Percentiles rank a stretch among this genome's conserved stretches.
Conservation (phyloP, 108 stramenopile genomes). For the Pseudonitzschia multiseries region DNA sequence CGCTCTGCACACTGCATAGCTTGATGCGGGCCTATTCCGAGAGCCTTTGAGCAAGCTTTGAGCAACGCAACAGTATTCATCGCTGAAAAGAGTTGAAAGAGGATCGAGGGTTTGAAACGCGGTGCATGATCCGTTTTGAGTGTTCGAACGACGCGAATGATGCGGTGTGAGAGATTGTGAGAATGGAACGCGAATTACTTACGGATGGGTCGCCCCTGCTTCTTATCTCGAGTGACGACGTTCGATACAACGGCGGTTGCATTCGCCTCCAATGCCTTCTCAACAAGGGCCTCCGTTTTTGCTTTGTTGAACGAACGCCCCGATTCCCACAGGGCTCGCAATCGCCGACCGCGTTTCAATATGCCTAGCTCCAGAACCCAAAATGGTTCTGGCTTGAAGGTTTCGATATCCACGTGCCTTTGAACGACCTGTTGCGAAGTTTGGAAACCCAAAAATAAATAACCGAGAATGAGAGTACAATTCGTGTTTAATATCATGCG, state of each 20-base stretch:
- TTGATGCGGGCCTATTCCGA: conserved; percentile 83
- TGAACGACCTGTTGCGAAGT: conserved; percentile 48
- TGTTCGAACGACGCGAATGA: no score
- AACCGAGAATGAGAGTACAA: no score
- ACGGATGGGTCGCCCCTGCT: conserved; percentile 79
- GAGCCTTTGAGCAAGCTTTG: conserved; percentile 81
- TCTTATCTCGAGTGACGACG: conserved; percentile 77
- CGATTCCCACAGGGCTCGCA: conserved; percentile 66
- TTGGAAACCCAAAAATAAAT: not conserved
- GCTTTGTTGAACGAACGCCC: conserved; percentile 74
- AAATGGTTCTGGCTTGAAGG: conserved; percentile 91
- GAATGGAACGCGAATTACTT: not conserved
- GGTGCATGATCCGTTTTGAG: no score
- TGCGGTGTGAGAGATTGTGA: no score
- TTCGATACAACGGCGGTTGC: conserved; percentile 52
- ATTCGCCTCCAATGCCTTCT: conserved; percentile 50
- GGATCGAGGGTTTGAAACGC: not conserved
- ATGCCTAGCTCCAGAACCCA: conserved; percentile 81
- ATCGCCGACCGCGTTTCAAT: conserved; percentile 70
- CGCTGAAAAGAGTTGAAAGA: conserved; percentile 11
- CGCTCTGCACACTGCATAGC: conserved; percentile 79
- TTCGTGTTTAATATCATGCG: no score
- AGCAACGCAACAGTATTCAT: conserved; percentile 79
- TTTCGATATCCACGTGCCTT: conserved; percentile 90
- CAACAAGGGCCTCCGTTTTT: conserved; percentile 58